Evolutionary conservation across 805 yeast genomes (phyloP).

Genomic region (Suhomyces vadensis): DNA sequence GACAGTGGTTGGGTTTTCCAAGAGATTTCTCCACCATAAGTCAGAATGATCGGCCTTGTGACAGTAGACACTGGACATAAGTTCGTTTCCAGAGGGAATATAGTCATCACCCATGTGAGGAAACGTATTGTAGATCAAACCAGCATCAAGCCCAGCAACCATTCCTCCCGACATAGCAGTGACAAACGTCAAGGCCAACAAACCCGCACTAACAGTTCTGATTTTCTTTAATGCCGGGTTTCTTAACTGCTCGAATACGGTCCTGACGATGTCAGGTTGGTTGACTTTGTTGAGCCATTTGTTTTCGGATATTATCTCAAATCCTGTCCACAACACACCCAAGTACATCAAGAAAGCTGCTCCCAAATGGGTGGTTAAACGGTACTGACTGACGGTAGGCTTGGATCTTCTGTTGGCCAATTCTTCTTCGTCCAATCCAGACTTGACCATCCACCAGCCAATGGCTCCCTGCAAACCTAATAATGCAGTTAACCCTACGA

Average conservation of each 20-base stretch:
- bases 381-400: slow-evolving; percentile 96
- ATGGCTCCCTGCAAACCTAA: slow-evolving; percentile 93
- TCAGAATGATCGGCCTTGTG: slow-evolving; percentile 69
- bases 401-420: slow-evolving; percentile 79
- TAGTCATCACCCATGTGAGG: slow-evolving; percentile 93
- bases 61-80: slow-evolving; percentile 73
- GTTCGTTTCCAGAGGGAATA: slow-evolving; percentile 74
- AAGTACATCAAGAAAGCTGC: slow-evolving; percentile 87
- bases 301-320: slow-evolving; percentile 74
- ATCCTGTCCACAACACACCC: slow-evolving; percentile 89
- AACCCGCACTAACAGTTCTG: slow-evolving; percentile 53
- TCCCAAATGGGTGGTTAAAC: slow-evolving; percentile 90
- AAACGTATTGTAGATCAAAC: slow-evolving; percentile 91
- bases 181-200: slow-evolving; percentile 70
- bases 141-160: slow-evolving; percentile 98
- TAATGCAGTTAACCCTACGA: slow-evolving; percentile 71
- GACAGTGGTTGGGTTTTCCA: slow-evolving; percentile 96
- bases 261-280: slow-evolving; percentile 54
- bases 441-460: slow-evolving; percentile 99
- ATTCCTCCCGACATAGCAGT: slow-evolving; percentile 98
- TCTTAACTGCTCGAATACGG: slow-evolving; percentile 57
- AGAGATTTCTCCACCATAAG: slow-evolving; percentile 84
- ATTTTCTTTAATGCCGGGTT: slow-evolving; percentile 60
- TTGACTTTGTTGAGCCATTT: slow-evolving; percentile 53
- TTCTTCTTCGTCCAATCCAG: slow-evolving; percentile 84